Conservation (phyloP, 306 rosid genomes). For the Lotus japonicus region DNA sequence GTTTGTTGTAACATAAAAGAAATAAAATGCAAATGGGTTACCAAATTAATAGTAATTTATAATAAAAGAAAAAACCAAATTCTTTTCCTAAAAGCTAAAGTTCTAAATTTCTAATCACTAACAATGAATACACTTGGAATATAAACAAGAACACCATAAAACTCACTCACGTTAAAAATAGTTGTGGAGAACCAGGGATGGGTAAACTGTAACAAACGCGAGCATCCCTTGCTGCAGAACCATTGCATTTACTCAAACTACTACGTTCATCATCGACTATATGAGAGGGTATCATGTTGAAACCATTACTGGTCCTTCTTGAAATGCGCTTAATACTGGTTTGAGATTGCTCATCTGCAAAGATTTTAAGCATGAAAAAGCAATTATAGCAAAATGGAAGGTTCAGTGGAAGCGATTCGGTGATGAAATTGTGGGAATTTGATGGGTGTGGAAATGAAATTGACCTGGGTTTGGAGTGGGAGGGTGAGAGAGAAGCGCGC, state of each 20-base stretch:
- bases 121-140: background rate
- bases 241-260: background rate
- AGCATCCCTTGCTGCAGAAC: conserved; percentile 38
- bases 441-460: background rate
- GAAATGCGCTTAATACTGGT: conserved; percentile 45
- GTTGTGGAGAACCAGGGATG: conserved; percentile 41
- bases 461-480: conserved; percentile 28
- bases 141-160: background rate
- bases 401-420: background rate
- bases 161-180: conserved; percentile 55
- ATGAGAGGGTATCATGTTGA: conserved; percentile 64
- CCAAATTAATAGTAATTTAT: background rate
- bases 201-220: conserved; percentile 71
- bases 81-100: background rate
- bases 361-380: background rate
- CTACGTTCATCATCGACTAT: conserved; percentile 15
- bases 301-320: conserved; percentile 58
- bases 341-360: conserved; percentile 47
- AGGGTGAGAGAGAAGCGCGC: conserved; percentile 50
- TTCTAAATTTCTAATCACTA: background rate
- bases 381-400: background rate
- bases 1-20: background rate
- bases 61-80: background rate
- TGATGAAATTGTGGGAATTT: background rate
- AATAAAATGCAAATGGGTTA: background rate